These are phyloP conservation scores for Penicillium griseofulvum DNA, from an alignment of 2,329 filamentous ascomycete genomes.

Conservation along the genomic window DNA sequence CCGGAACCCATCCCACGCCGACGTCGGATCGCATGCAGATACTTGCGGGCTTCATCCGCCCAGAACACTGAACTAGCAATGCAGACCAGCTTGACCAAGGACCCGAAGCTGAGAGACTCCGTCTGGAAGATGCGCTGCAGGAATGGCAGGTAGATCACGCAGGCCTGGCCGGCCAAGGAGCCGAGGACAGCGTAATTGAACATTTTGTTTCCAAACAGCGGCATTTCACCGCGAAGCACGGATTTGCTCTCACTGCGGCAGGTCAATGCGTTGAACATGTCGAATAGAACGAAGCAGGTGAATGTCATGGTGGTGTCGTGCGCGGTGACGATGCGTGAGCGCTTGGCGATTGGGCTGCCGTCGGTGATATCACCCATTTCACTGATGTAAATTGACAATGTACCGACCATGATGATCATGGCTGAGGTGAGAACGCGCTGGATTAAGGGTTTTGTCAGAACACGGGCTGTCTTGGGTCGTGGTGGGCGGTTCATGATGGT, in stretches of 20 bases:
- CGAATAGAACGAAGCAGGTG: conserved; percentile 96
- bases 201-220: conserved; percentile 80
- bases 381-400: conserved; percentile 82
- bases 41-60: conserved; percentile 90
- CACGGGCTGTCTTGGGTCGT: conserved; percentile 79
- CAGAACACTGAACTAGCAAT: conserved; percentile 91
- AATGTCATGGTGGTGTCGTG: conserved; percentile 99
- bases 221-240: conserved; percentile 79
- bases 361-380: conserved; percentile 76
- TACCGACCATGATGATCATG: conserved; percentile 86
- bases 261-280: conserved; percentile 98
- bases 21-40: conserved; percentile 39
- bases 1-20: conserved; percentile 35
- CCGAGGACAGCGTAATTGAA: conserved; percentile 95
- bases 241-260: conserved; percentile 92
- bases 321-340: conserved; percentile 69
- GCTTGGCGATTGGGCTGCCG: conserved; percentile 37
- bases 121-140: conserved; percentile 95
- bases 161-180: conserved; percentile 77
- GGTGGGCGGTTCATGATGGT: conserved; percentile 92
- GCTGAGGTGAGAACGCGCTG: conserved; percentile 84
- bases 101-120: conserved; percentile 71
- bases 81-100: conserved; percentile 69
- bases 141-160: conserved; percentile 93
- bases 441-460: conserved; percentile 81